Conservation (phyloP, 345 rosid species). For the Eucalyptus victrix region DNA sequence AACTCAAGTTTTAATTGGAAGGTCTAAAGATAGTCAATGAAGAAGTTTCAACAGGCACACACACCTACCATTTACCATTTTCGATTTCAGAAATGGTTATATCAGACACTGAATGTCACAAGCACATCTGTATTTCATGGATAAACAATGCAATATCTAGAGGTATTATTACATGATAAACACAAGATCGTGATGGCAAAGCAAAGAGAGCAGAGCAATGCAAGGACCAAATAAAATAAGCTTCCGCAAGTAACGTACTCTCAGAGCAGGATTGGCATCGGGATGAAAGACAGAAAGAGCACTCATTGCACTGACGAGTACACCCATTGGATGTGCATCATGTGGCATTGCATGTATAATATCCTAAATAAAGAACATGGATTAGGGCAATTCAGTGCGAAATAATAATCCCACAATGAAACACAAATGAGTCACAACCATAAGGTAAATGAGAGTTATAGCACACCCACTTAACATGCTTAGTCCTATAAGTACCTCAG, state of each 20-base stretch:
- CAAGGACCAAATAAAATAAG: neutral
- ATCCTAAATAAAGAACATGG: constrained; percentile 42
- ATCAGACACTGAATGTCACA: neutral
- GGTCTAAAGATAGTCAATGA: neutral
- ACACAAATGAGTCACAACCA: neutral
- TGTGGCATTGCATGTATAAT: constrained; percentile 96
- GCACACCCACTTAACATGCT: neutral
- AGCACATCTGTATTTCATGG: neutral
- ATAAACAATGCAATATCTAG: neutral
- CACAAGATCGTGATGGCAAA: neutral
- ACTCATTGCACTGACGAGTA: constrained; percentile 92
- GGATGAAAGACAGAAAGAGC: constrained; percentile 98
- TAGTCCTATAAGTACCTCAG: neutral
- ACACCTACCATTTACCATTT: neutral
- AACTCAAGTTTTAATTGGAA: neutral
- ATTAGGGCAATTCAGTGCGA: neutral
- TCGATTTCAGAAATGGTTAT: neutral
- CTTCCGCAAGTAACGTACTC: constrained; percentile 31
- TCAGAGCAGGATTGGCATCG: constrained; percentile 98
- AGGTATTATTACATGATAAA: neutral
- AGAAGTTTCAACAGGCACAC: neutral
- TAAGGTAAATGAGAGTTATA: neutral
- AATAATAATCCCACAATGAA: neutral
- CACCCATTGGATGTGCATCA: constrained; percentile 99
- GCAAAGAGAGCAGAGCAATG: neutral